Conservation (phyloP, 2,329 filamentous ascomycete species). For the Aspergillus ustus region DNA sequence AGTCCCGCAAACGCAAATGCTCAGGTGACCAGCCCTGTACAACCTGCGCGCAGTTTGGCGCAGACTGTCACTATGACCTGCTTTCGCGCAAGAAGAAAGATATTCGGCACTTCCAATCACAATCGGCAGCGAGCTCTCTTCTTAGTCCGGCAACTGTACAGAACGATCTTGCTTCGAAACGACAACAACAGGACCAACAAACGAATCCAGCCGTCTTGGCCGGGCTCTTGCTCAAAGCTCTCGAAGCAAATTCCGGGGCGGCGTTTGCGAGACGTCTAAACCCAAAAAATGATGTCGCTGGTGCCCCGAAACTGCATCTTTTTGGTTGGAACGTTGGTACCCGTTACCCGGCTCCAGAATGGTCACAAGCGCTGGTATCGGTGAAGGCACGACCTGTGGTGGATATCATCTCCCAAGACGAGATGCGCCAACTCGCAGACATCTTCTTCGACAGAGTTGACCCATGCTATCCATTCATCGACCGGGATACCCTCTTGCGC, state of each 20-base stretch:
- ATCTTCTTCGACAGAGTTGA: constrained; percentile 61
- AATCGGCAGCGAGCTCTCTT: constrained; percentile 16
- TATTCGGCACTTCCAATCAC: constrained; percentile 27
- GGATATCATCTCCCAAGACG: constrained; percentile 52
- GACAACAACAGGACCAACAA: constrained; percentile 18
- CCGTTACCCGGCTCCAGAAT: constrained; percentile 19
- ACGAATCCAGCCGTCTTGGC: constrained; percentile 23
- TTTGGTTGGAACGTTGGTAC: constrained; percentile 61
- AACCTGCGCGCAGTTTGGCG: constrained; percentile 59
- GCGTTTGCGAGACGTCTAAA: constrained; percentile 60
- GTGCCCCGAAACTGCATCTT: constrained; percentile 58
- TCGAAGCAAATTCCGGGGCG: constrained; percentile 63
- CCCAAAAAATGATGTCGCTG: constrained; percentile 57
- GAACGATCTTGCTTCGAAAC: constrained; percentile 16
- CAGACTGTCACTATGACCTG: constrained; percentile 55
- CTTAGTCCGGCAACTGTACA: constrained; percentile 15
- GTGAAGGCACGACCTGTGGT: constrained; percentile 43
- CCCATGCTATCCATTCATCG: constrained; percentile 57
- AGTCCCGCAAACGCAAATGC: constrained; percentile 62
- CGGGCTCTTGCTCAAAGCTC: constrained; percentile 39
- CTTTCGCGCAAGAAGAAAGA: constrained; percentile 38
- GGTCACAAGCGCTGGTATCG: constrained; percentile 16
- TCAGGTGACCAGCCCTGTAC: constrained; percentile 58
- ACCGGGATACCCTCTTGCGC: constrained; percentile 32
- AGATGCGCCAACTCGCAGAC: constrained; percentile 52